Percentiles rank a stretch among this genome's conserved stretches.
Conservation (phyloP, 495 filamentous ascomycete genomes). For the Thozetella sp. region DNA sequence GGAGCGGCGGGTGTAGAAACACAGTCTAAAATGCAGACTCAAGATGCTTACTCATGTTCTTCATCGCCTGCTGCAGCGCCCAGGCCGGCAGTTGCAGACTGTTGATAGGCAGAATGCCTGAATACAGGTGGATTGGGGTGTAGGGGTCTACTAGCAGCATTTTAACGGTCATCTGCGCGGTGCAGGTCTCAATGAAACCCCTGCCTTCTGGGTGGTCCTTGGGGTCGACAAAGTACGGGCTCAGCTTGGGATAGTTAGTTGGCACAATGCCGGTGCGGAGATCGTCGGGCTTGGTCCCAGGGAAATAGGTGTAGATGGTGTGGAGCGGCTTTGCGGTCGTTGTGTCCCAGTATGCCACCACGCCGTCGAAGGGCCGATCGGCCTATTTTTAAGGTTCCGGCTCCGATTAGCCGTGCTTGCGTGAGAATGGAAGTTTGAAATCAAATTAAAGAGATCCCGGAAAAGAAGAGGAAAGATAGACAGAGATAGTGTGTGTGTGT, state of each 20-base stretch:
- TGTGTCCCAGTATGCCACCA: constrained; percentile 43
- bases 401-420: no score
- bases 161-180: constrained; percentile 18
- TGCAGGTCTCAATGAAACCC: constrained; percentile 9
- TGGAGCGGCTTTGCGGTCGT: constrained; percentile 12
- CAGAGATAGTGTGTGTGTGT: no score
- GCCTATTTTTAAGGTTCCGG: no score
- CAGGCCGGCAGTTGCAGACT: constrained; percentile 38
- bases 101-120: constrained; percentile 33
- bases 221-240: constrained; percentile 20
- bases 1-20: no score
- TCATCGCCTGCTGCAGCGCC: constrained; percentile 42
- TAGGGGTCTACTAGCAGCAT: constrained; percentile 49
- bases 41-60: no score
- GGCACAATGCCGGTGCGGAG: constrained; percentile 10
- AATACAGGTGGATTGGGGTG: constrained; percentile 37
- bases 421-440: no score
- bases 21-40: no score
- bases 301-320: constrained; percentile 32
- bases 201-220: neutral
- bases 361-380: constrained; percentile 34
- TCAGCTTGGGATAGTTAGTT: constrained; percentile 21
- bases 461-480: no score
- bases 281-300: constrained; percentile 2
- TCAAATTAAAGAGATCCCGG: no score